Evolutionary conservation across 139 green algal species (phyloP).

Genomic region (Spirogloea muscicola): DNA sequence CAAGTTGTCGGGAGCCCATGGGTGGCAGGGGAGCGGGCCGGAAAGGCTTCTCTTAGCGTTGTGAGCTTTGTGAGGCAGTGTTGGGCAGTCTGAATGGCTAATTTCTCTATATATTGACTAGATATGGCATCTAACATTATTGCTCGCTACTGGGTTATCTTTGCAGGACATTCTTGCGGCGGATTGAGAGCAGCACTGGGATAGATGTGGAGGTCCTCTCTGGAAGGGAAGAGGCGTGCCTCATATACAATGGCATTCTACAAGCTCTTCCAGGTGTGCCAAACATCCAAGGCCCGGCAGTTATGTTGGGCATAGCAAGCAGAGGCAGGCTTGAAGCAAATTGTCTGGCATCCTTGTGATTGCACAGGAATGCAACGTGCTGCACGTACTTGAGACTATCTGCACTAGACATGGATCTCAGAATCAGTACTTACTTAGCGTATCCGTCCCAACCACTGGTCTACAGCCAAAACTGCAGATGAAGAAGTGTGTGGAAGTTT

Average conservation of each 20-base stretch:
- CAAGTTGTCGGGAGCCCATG: neutral
- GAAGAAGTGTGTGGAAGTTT: too few relatives aligned
- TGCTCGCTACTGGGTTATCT: too few relatives aligned
- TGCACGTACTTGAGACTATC: too few relatives aligned
- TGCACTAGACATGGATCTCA: too few relatives aligned
- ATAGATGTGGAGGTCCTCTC: constrained; percentile 43
- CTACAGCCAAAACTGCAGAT: too few relatives aligned
- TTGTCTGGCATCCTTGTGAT: too few relatives aligned
- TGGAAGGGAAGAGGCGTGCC: constrained; percentile 38
- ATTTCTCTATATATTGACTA: neutral
- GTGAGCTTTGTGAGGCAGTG: neutral
- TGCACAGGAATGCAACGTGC: too few relatives aligned
- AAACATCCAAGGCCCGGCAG: too few relatives aligned
- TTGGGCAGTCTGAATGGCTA: neutral
- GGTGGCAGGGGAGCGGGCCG: neutral
- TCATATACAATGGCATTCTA: constrained; percentile 44
- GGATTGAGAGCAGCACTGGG: constrained; percentile 17
- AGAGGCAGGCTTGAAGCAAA: too few relatives aligned
- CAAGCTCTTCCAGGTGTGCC: constrained; percentile 34
- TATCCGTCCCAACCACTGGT: too few relatives aligned
- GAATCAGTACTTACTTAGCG: too few relatives aligned
- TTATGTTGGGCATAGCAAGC: too few relatives aligned
- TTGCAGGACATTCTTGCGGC: constrained; percentile 13
- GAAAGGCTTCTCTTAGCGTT: neutral
- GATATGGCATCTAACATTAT: neutral